Conservation (phyloP, 73 alveolate species). For the Stentor coeruleus region DNA sequence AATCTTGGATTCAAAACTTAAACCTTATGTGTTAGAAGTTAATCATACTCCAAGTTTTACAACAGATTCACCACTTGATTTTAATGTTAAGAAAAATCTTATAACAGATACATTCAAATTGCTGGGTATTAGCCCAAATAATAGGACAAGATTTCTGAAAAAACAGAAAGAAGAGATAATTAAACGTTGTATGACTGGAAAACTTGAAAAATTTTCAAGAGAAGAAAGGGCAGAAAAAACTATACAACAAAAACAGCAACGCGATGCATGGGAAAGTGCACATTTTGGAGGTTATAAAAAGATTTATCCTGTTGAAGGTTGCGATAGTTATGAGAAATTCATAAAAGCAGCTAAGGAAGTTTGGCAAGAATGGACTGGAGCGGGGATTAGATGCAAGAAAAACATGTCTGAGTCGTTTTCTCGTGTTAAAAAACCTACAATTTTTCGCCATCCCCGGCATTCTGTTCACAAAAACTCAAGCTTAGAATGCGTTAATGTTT, state of each 20-base stretch:
- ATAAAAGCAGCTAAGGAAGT: slow-evolving; percentile 1
- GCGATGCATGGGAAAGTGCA: slow-evolving; percentile 13
- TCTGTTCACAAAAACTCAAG: too few species aligned
- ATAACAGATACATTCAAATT: slow-evolving; percentile 5
- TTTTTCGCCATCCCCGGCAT: too few species aligned
- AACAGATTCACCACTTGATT: slow-evolving; percentile 35
- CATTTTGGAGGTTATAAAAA: slow-evolving; percentile 25
- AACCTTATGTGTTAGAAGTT: slow-evolving; percentile 34
- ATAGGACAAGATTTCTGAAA: background rate
- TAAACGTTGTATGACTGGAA: background rate
- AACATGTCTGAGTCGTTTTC: too few species aligned
- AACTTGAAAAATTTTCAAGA: background rate
- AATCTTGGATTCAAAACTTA: background rate
- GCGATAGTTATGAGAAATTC: slow-evolving; percentile 20
- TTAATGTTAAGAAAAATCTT: slow-evolving; percentile 3
- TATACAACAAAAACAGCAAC: background rate
- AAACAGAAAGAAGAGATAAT: background rate
- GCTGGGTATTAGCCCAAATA: background rate
- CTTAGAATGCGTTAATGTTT: too few species aligned
- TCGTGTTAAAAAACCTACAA: too few species aligned
- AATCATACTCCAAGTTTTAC: slow-evolving; percentile 35
- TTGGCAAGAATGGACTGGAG: slow-evolving; percentile 21
- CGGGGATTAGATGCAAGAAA: too few species aligned
- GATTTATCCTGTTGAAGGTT: slow-evolving; percentile 20
- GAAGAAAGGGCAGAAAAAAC: slow-evolving; percentile 17